phyloP scores from a whole-genome alignment of 2,329 filamentous ascomycete genomes.

The Exophiala sp. region DNA sequence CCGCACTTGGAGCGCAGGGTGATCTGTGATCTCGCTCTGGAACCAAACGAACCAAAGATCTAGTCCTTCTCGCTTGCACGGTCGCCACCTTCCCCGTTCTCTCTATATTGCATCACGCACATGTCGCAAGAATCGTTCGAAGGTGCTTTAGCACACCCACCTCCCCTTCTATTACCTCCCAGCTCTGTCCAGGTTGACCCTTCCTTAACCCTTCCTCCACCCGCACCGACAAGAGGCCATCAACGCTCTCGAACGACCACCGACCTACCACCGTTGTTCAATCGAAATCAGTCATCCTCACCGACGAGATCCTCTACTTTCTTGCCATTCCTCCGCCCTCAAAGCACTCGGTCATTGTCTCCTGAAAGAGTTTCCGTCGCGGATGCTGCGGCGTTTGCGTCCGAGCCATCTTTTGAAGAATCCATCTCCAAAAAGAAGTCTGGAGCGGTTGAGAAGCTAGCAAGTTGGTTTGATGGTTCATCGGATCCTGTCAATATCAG shows the following conservation, averaged over 20 bases:
- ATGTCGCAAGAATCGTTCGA: slow-evolving; percentile 19
- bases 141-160: slow-evolving; percentile 10
- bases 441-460: slow-evolving; percentile 30
- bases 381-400: slow-evolving; percentile 13
- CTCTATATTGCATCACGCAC: slow-evolving; percentile 18
- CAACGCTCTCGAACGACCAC: slow-evolving; percentile 23
- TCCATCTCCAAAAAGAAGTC: slow-evolving; percentile 17
- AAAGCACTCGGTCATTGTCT: slow-evolving; percentile 24
- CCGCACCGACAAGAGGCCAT: slow-evolving; percentile 22
- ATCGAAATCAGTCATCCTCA: slow-evolving; percentile 19
- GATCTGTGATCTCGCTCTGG: not conserved
- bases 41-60: not conserved
- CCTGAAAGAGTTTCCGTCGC: slow-evolving; percentile 17
- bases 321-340: slow-evolving; percentile 23
- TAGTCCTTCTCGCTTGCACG: not conserved
- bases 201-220: slow-evolving; percentile 20
- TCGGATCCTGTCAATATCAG: slow-evolving; percentile 47
- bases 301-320: slow-evolving; percentile 27
- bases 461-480: slow-evolving; percentile 50
- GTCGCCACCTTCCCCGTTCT: slow-evolving; percentile 1
- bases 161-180: slow-evolving; percentile 7
- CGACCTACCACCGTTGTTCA: slow-evolving; percentile 24
- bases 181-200: slow-evolving; percentile 2
- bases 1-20: not conserved
- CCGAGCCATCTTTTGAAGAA: slow-evolving; percentile 8